These are phyloP conservation scores for Hysterangium stoloniferum DNA, from an alignment of 768 basidiomycete genomes.

Conservation along the genomic window DNA sequence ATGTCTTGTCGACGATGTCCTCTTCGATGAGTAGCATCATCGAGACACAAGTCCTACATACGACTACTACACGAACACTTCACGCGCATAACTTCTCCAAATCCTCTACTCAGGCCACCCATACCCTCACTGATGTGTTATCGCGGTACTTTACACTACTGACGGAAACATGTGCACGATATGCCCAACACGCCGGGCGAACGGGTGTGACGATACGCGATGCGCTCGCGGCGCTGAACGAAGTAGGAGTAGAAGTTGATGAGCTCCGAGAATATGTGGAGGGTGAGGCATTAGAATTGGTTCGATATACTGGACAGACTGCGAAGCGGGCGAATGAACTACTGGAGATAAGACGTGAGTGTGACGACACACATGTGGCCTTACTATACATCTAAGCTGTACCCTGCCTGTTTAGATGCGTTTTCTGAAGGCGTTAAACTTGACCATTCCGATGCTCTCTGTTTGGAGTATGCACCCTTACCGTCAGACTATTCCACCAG, in stretches of 20 bases:
- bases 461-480: conserved; percentile 35
- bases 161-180: conserved; percentile 58
- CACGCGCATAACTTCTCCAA: conserved; percentile 74
- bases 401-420: conserved; percentile 36
- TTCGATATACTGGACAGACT: conserved; percentile 57
- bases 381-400: background rate
- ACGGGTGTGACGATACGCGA: conserved; percentile 49
- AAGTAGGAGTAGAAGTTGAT: conserved; percentile 62
- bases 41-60: conserved; percentile 10
- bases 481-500: conserved; percentile 21
- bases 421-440: conserved; percentile 49
- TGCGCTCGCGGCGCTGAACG: conserved; percentile 58
- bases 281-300: conserved; percentile 63
- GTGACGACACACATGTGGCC: conserved; percentile 10
- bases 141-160: conserved; percentile 65
- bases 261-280: conserved; percentile 61
- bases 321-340: conserved; percentile 64
- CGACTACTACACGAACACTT: conserved; percentile 34
- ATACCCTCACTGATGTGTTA: conserved; percentile 67
- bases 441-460: conserved; percentile 48
- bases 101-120: conserved; percentile 63
- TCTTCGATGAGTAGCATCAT: conserved; percentile 6
- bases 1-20: no score
- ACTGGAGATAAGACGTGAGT: conserved; percentile 62
- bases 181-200: conserved; percentile 71